Evolutionary conservation across 768 basidiomycete species (phyloP), one percentile per base, ranked within the genome.

Genomic region (Phylloporus sp.): DNA sequence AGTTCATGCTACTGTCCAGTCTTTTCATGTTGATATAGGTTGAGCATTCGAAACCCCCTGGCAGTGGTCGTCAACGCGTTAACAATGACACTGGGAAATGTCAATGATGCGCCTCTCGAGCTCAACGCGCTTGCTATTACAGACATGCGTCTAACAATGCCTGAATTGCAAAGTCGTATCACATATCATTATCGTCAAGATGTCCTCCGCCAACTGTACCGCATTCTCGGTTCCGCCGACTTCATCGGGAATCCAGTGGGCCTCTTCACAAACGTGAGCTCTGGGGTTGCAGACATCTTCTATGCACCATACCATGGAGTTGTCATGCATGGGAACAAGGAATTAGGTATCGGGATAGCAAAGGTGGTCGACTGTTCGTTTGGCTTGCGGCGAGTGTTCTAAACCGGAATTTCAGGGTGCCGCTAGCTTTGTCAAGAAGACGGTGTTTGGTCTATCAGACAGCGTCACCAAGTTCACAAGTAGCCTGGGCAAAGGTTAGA

Each of bases 381-480:
- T 20, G 14, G n/a, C 29, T 9, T 14, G 32, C 5, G 44, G 15
- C 42, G 22, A 20, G 27, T n/a, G 33, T 39, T 24, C 60, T 53
- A 26, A n/a, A 70, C 29, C 11, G 32, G 22, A 32, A 36, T n/a
- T 20, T 1, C 57, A 94, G 86, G 96, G 96, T 36, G 95, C 95
- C 0, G 92, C 94, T 7, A 97, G 93, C 63, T 94, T 99, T 56
- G 88, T 97, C 44, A 98, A 98, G 74, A 99, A 99, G 72, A 96
- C 95, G 0, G 90, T 98, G 7, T 99, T 98, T 58, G 96, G 96
- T 29, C 64, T 99, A 34, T 88, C 89, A 27, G 95, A 99, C 60
- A 95, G 91, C 62, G 74, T 99, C 63, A 94, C 94, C n/a, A 98
- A 97, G 67, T 86, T 99, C 60, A 98, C 96, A 2, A 90, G 93